Evolutionary conservation across 1,284 basidiomycete genomes (phyloP).

Genomic region (Leccinum brunneo-olivaceum): DNA sequence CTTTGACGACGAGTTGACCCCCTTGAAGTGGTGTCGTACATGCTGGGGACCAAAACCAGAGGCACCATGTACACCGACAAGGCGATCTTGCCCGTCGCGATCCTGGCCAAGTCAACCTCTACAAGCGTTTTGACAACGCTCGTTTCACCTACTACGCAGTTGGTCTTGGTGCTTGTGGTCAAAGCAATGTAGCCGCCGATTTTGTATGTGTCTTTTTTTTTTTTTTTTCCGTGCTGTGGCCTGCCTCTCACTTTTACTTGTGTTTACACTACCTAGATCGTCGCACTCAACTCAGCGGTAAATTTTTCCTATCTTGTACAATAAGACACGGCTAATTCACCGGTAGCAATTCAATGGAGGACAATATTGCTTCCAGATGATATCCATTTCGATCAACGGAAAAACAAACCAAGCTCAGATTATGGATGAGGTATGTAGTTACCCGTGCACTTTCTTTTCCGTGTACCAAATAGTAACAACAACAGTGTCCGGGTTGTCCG

Average conservation of each 20-base stretch:
- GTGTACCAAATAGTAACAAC: not conserved
- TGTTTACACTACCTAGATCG: constrained; percentile 22
- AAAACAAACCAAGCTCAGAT: constrained; percentile 47
- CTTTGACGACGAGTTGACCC: constrained; percentile 44
- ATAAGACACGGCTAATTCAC: constrained; percentile 6
- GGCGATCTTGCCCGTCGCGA: constrained; percentile 23
- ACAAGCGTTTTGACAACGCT: constrained; percentile 18
- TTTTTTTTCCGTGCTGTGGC: not conserved
- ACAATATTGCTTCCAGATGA: constrained; percentile 45
- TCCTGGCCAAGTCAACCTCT: constrained; percentile 20
- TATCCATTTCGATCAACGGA: constrained; percentile 51
- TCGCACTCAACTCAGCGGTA: constrained; percentile 29
- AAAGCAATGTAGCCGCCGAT: constrained; percentile 12
- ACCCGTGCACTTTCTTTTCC: not conserved
- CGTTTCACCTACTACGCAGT: constrained; percentile 28
- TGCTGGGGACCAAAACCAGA: constrained; percentile 80
- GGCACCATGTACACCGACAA: constrained; percentile 22
- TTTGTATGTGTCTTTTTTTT: constrained; percentile 24
- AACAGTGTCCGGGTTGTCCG: constrained; percentile 49
- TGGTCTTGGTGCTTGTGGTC: constrained; percentile 28
- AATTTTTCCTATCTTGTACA: not conserved
- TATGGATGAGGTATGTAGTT: constrained; percentile 43
- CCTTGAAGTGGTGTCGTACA: constrained; percentile 67
- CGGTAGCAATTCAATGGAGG: constrained; percentile 36
- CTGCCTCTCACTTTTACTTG: not conserved